Evolutionary conservation across 192 early-diverging fungal species (phyloP).

Genomic region (Bifiguratus adelaidae): DNA sequence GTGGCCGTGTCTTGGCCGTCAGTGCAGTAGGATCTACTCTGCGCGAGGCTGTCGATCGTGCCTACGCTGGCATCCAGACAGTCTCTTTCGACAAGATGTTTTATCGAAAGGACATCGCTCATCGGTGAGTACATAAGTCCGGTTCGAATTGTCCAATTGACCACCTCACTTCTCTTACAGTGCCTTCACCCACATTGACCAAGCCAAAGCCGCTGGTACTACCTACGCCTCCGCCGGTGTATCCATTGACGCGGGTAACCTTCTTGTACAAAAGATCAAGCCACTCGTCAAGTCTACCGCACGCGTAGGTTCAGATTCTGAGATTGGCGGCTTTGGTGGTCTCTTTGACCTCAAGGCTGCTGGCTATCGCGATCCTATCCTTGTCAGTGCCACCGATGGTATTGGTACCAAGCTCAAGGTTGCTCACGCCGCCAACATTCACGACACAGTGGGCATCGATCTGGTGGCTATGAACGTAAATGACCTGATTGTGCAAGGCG

Average conservation of each 20-base stretch:
- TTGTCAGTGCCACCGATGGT: constrained; percentile 97
- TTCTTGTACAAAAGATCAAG: constrained; percentile 93
- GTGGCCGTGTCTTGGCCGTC: constrained; percentile 92
- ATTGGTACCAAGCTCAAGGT: constrained; percentile 99
- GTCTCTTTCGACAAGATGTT: constrained; percentile 84
- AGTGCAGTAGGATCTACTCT: constrained; percentile 72
- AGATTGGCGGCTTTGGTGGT: constrained; percentile 98
- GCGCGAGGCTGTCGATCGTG: constrained; percentile 65
- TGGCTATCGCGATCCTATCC: constrained; percentile 85
- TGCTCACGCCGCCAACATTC: constrained; percentile 74
- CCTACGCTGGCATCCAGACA: constrained; percentile 52
- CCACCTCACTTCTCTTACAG: too few species aligned
- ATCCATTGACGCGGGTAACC: constrained; percentile 91
- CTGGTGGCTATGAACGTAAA: constrained; percentile 99
- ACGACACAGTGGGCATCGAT: constrained; percentile 95
- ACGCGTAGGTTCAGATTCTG: constrained; percentile 89
- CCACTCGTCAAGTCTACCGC: constrained; percentile 87
- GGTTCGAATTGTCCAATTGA: neutral
- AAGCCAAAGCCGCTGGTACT: constrained; percentile 36
- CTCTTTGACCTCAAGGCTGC: constrained; percentile 92
- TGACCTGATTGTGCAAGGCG: constrained; percentile 97
- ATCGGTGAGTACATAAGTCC: constrained; percentile 22
- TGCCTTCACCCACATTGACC: constrained; percentile 30
- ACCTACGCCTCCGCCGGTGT: constrained; percentile 97
- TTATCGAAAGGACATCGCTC: constrained; percentile 90